phyloP scores from a whole-genome alignment of 2,329 filamentous ascomycete genomes.

The Alternaria gaisen region DNA sequence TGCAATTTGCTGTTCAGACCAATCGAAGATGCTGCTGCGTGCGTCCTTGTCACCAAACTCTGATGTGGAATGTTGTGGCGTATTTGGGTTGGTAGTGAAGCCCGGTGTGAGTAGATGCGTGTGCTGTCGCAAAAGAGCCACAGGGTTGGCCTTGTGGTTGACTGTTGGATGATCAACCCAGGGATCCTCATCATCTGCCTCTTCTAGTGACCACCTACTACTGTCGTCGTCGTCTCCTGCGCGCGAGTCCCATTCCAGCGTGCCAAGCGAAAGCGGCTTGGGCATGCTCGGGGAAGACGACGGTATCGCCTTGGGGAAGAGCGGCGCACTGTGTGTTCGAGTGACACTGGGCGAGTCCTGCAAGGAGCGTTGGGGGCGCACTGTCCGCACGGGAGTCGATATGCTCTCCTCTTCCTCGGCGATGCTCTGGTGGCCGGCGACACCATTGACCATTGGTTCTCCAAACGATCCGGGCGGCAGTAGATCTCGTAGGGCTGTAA shows the following conservation, averaged over 20 bases:
- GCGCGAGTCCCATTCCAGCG: slow-evolving; percentile 52
- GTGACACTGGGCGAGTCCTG: slow-evolving; percentile 48
- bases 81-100: slow-evolving; percentile 49
- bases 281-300: slow-evolving; percentile 58
- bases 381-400: slow-evolving; percentile 57
- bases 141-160: slow-evolving; percentile 43
- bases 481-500: slow-evolving; percentile 59
- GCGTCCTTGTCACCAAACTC: slow-evolving; percentile 53
- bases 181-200: slow-evolving; percentile 48
- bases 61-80: slow-evolving; percentile 49
- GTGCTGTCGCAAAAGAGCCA: slow-evolving; percentile 45
- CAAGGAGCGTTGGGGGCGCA: slow-evolving; percentile 49
- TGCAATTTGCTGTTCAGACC: slow-evolving; percentile 72
- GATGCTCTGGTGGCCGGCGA: slow-evolving; percentile 54
- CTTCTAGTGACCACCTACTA: slow-evolving; percentile 55
- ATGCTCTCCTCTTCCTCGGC: slow-evolving; percentile 61
- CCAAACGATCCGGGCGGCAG: slow-evolving; percentile 58
- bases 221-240: slow-evolving; percentile 51
- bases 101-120: slow-evolving; percentile 40
- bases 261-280: slow-evolving; percentile 52
- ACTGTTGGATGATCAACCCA: slow-evolving; percentile 52
- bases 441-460: slow-evolving; percentile 44
- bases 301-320: slow-evolving; percentile 52
- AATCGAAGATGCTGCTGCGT: slow-evolving; percentile 78
- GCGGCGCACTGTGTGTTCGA: slow-evolving; percentile 42